These are phyloP conservation scores for Cladosporium halotolerans DNA, from an alignment of 2,329 filamentous ascomycete species.

Conservation along the genomic window DNA sequence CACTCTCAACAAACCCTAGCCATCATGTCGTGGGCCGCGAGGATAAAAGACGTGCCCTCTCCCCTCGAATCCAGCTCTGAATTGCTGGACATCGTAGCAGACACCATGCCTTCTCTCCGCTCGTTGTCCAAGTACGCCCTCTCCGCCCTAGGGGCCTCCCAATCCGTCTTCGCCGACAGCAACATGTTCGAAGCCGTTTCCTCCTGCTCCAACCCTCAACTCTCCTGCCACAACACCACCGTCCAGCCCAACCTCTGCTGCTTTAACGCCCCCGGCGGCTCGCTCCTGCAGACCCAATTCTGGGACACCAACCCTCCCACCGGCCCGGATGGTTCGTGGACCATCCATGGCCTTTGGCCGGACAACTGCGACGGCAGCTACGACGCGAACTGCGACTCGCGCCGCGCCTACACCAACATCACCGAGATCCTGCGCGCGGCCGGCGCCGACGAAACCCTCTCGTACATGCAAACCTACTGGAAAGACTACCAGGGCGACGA, in stretches of 20 bases:
- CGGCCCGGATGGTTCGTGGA: slow-evolving; percentile 66
- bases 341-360: slow-evolving; percentile 56
- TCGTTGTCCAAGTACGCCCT: slow-evolving; percentile 23
- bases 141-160: slow-evolving; percentile 23
- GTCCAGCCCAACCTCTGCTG: slow-evolving; percentile 62
- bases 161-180: slow-evolving; percentile 20
- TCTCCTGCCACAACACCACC: slow-evolving; percentile 61
- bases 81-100: slow-evolving; percentile 17
- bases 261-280: slow-evolving; percentile 65
- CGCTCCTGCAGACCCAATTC: slow-evolving; percentile 69
- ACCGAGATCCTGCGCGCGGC: slow-evolving; percentile 53
- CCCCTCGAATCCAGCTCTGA: not conserved
- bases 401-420: slow-evolving; percentile 60
- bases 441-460: slow-evolving; percentile 51
- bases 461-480: slow-evolving; percentile 67
- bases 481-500: slow-evolving; percentile 60
- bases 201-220: slow-evolving; percentile 36
- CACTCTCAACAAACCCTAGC: not conserved
- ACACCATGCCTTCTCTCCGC: slow-evolving; percentile 27
- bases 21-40: slow-evolving; percentile 6
- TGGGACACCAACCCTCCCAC: slow-evolving; percentile 63
- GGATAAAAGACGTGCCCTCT: slow-evolving; percentile 7
- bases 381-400: slow-evolving; percentile 58
- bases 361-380: slow-evolving; percentile 62
- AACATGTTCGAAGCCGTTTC: slow-evolving; percentile 13